Percentiles rank a stretch among this genome's conserved stretches.
Conservation (phyloP, 2,329 filamentous ascomycete genomes). For the Arachnomyces sp. region DNA sequence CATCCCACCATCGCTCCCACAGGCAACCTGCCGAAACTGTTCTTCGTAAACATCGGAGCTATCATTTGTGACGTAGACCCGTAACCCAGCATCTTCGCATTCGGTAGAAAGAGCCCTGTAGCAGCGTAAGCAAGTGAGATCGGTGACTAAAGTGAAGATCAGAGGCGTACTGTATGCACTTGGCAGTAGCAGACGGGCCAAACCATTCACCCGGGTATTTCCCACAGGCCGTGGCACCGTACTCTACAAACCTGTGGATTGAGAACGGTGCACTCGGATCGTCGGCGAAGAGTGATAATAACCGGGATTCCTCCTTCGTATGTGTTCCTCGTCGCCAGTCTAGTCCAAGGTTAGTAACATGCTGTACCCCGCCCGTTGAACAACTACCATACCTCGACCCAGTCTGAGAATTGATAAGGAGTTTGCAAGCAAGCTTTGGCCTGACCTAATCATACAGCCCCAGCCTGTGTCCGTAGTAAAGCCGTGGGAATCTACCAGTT, state of each 20-base stretch:
- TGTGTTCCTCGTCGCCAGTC: conserved; percentile 66
- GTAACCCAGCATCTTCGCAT: conserved; percentile 53
- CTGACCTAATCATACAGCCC: conserved; percentile 98
- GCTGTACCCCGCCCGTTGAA: background rate
- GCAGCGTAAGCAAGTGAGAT: conserved; percentile 1
- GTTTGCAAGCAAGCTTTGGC: conserved; percentile 87
- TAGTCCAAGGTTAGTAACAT: conserved; percentile 25
- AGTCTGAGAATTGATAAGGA: conserved; percentile 63
- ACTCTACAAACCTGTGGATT: conserved; percentile 85
- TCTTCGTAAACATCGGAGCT: conserved; percentile 91
- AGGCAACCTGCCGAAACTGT: conserved; percentile 69
- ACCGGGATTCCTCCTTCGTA: conserved; percentile 54
- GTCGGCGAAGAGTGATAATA: conserved; percentile 81
- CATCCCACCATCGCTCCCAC: conserved; percentile 48
- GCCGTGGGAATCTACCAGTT: conserved; percentile 66
- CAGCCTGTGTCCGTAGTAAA: conserved; percentile 94
- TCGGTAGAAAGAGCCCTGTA: conserved; percentile 64
- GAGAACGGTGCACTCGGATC: conserved; percentile 81
- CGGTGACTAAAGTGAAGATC: background rate
- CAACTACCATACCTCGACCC: conserved; percentile 58
- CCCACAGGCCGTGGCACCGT: conserved; percentile 77
- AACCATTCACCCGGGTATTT: conserved; percentile 99
- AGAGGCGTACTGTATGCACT: conserved; percentile 73
- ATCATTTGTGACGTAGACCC: conserved; percentile 83
- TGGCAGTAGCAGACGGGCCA: conserved; percentile 89